Evolutionary conservation across 805 yeast genomes (phyloP), one percentile per base, ranked within the genome.

Genomic region (Torulaspora delbrueckii): DNA sequence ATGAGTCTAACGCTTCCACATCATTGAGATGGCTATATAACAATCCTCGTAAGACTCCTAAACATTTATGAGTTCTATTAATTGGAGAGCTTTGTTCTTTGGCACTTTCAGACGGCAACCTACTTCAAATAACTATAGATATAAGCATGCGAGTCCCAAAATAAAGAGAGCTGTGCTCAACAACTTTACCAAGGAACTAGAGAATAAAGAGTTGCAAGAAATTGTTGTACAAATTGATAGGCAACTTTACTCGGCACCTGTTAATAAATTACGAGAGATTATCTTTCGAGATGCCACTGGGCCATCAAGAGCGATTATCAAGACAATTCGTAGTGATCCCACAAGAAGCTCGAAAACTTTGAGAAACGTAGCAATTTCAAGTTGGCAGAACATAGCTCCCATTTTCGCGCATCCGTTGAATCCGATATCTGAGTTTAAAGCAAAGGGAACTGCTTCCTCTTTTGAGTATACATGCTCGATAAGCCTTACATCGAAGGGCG

Each of bases 101-200:
- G 42, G 43, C 23, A 33, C 47, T 13, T 45, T 32, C 26, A 50
- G 43, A 39, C 44, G 54, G 30, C 42, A 45, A 32, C 45, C 51
- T 14, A 14, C 44, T 13, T 37, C 45, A 12, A 37, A 37, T 26
- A 30, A 43, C 14, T 52, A 37, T 37, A 40, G 42, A 33, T 54
- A 49, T 40, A 44, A 33, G 37, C 25, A 39, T 37, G 52, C 45
- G 34, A 45, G 46, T 12, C 47, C 48, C 18, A 42, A 40, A 16
- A 45, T 54, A 22, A 47, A 43, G 32, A 42, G 26, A n/a, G 40
- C 38, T 8, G 42, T 43, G 16, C 41, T 42, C 12, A 36, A 33
- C 14, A 25, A 24, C 13, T 39, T 38, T 37, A 40, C 37, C 16
- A 33, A 23, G 9, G 23, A 35, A 23, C 32, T 48, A 5, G 8